Conservation (phyloP, 2,329 filamentous ascomycete genomes). For the Neonectria sp. region DNA sequence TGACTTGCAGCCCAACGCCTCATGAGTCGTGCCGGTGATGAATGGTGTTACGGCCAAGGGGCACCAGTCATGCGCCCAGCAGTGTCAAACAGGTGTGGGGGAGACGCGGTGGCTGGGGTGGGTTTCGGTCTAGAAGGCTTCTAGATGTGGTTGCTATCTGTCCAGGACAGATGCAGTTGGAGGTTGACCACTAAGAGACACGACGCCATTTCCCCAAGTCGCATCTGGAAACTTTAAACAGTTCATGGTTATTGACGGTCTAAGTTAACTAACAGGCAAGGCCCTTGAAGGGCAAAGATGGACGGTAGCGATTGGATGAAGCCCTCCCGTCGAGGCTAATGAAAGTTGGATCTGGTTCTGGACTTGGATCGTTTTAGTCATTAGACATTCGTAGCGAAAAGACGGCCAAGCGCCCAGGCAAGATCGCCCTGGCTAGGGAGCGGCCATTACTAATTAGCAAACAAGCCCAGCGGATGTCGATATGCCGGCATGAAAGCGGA, state of each 20-base stretch:
- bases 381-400: neutral
- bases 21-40: constrained; percentile 27
- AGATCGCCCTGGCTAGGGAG: constrained; percentile 15
- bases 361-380: constrained; percentile 14
- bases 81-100: constrained; percentile 4
- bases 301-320: neutral
- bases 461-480: constrained; percentile 10
- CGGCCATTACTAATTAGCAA: constrained; percentile 18
- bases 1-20: constrained; percentile 14
- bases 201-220: neutral
- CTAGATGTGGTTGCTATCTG: constrained; percentile 20
- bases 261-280: neutral
- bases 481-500: constrained; percentile 29
- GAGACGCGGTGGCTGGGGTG: constrained; percentile 14
- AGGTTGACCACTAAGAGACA: neutral
- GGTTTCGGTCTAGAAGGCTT: constrained; percentile 36
- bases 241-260: neutral
- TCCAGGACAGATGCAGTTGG: constrained; percentile 4
- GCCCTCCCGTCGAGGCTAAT: neutral
- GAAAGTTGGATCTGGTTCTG: neutral
- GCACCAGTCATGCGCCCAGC: neutral
- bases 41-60: constrained; percentile 10
- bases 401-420: neutral
- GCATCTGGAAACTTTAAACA: neutral
- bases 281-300: neutral